Evolutionary conservation across 163 green algal species (phyloP).

Genomic region (Chloromonas sp.): DNA sequence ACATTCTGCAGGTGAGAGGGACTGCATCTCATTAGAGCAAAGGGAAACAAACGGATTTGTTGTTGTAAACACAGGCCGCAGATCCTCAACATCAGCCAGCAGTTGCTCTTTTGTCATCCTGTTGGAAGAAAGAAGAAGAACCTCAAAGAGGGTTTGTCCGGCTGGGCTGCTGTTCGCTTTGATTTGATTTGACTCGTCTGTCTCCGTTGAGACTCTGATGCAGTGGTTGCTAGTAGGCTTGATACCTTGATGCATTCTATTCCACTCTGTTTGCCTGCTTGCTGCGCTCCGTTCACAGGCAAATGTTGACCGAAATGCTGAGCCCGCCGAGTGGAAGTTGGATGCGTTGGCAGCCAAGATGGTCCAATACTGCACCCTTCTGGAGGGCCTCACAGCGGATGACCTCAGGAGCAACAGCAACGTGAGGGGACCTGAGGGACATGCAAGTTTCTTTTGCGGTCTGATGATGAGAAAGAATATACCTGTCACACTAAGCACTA

Average conservation of each 20-base stretch:
- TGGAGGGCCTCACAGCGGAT: constrained; percentile 65
- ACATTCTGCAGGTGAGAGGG: constrained; percentile 79
- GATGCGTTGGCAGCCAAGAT: constrained; percentile 82
- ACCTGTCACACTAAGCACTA: not conserved
- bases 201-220: too few relatives aligned
- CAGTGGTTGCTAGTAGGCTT: too few relatives aligned
- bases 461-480: not conserved
- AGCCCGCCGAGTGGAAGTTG: constrained; percentile 73
- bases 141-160: too few relatives aligned
- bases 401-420: constrained; percentile 8
- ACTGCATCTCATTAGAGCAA: not conserved
- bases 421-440: not conserved
- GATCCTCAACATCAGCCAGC: not conserved
- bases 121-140: too few relatives aligned
- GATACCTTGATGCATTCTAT: too few relatives aligned
- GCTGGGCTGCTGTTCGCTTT: too few relatives aligned
- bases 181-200: too few relatives aligned
- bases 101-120: too few relatives aligned
- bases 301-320: constrained; percentile 75
- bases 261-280: too few relatives aligned
- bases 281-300: constrained; percentile 37
- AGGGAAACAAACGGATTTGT: not conserved
- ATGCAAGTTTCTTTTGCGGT: not conserved
- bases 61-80: not conserved
- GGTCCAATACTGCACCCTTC: constrained; percentile 86